Base-by-base conservation (phyloP, 2,329 filamentous ascomycete genomes). In the Alternaria alternata region DNA sequence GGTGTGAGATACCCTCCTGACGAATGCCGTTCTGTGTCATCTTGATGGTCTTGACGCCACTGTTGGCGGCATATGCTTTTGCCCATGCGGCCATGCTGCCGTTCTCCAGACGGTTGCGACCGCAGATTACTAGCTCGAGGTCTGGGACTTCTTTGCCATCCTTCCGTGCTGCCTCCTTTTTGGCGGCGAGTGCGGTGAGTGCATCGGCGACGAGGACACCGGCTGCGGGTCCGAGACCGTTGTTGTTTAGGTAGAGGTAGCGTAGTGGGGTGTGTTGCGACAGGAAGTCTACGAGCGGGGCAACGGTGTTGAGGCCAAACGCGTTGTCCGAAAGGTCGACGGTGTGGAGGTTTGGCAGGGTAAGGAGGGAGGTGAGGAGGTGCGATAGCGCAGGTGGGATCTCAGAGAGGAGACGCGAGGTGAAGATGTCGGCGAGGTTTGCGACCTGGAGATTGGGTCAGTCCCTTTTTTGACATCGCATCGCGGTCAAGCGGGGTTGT, bases 21-120 rank as follows among this genome's bases (percentile, higher is more conserved):
- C 95, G 88, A 70, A 99, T 99, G 53, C 95, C 95, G 78, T 99
- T 98, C 81, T 98, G 95, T 26, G 96, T 93, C 95, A 99, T 98
- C 85, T 94, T 96, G 69, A 99, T 88, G 60, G 89, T 89, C 80
- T 90, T 91, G 65, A 99, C 87, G 58, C 91, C 90, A 67, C 86
- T 82, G 75, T 98, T 93, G 59, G 94, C 89, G 72, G 89, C 88
- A 79, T 92, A 97, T 1, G 93, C 86, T 78, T 90, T 91, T 42
- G 94, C 93, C 95, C 95, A 99, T 0, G 94, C 94, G 14, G 87
- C 88, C 95, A 99, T 99, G 76, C 91, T 95, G 69, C 94, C 95
- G 73, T 94, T 97, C 82, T 99, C 95, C 51, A 99, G 86, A 68
- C 95, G 87, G 82, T 99, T 99, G 68, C 95, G 92, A 42, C 95